phyloP scores from a whole-genome alignment of 73 alveolate species.

The Paramecium primaurelia region DNA sequence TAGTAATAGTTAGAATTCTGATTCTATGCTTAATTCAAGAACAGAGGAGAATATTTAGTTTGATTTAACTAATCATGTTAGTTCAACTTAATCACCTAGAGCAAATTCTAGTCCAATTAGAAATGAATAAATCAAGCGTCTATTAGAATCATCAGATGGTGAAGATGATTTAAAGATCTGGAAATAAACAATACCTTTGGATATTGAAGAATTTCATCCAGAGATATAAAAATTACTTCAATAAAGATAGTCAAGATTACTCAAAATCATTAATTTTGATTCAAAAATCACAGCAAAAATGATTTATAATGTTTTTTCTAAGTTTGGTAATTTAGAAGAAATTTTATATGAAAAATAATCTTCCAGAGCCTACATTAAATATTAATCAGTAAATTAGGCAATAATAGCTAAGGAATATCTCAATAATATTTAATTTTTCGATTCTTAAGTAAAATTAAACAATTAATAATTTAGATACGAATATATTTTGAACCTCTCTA shows the following conservation, averaged over 20 bases:
- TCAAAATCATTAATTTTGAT: not conserved
- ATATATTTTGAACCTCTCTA: not conserved
- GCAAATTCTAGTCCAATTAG: not conserved
- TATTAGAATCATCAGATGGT: not conserved
- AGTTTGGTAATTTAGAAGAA: constrained; percentile 12
- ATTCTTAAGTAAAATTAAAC: not conserved
- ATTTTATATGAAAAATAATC: not conserved
- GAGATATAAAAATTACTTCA: not conserved
- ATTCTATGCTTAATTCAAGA: not conserved
- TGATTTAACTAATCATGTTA: not conserved
- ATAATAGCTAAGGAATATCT: constrained; percentile 13
- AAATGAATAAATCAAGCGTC: not conserved
- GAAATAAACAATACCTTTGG: not conserved
- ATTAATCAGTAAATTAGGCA: not conserved
- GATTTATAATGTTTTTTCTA: constrained; percentile 10
- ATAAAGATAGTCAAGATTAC: not conserved
- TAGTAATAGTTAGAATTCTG: not conserved
- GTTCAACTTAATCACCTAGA: not conserved
- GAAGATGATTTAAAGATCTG: not conserved
- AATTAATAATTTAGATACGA: not conserved
- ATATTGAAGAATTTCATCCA: not conserved
- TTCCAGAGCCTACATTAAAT: not conserved
- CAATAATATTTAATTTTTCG: constrained; percentile 19
- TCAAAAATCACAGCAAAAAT: not conserved
- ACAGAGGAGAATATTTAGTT: not conserved